Evolutionary conservation across 805 yeast genomes (phyloP), one percentile per base, ranked within the genome.

Genomic region (Hanseniaspora thailandica): DNA sequence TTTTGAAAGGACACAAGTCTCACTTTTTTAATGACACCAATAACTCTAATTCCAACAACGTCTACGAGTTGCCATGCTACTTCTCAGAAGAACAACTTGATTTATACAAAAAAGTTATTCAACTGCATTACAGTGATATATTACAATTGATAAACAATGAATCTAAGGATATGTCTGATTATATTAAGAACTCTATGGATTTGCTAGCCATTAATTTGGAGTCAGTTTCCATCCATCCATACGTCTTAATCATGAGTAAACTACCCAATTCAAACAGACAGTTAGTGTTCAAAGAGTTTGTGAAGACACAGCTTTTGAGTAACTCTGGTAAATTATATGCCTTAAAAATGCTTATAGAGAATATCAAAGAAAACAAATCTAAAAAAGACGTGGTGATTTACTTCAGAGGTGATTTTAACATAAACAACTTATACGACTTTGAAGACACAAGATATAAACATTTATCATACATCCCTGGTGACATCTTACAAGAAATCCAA

Each of bases 71-170:
- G 26, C 84, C 94, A 0, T 82, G 90, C 6, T 89, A 95, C 3
- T 78, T 88, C 80, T 78, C 82, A 52, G 86, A 84, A 57, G 85
- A 85, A 59, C 97, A 90, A 64, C 83, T 81, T 61, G 93, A 88
- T 61, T 72, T 90, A 50, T 86, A 89, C 10, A 95, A 90, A 66
- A 96, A 88, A 63, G 88, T 93, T 30, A 85, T 90, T 12, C 85
- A 95, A 1, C 71, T 88, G 39, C 97, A 90, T 67, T 90, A 89
- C 64, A 80, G 90, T 33, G 97, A 89, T 63, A 87, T 90, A 88
- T 86, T 62, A 95, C 87, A 63, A 68, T 74, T 1, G 67, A 70
- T 33, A 69, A 50, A 50, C 38, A 50, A 35, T n/a, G 31, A 34
- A 4, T 30, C 34, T 15, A 31, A 25, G 4, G 47, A 50, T 10